A percentile compares a stretch with the other conserved stretches of the same genome.
Conservation (phyloP, 2,329 filamentous ascomycete genomes). For the Mycosphaerella sp. region DNA sequence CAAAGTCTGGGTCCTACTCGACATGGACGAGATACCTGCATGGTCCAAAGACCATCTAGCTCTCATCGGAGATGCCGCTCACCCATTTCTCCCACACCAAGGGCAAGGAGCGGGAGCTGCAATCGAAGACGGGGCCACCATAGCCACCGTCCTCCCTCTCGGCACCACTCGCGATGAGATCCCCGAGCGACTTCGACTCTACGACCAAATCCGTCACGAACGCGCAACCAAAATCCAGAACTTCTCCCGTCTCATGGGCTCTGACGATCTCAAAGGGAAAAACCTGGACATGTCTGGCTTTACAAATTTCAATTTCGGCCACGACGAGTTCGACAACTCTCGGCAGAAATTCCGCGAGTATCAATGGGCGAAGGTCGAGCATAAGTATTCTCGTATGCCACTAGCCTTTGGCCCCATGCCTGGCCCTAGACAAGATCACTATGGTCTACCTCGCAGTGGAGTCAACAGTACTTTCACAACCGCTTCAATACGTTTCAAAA, state of each 20-base stretch:
- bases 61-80: conserved; percentile 61
- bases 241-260: conserved; percentile 49
- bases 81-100: conserved; percentile 59
- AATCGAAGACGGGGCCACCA: conserved; percentile 59
- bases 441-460: conserved; percentile 13
- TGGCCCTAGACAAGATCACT: conserved; percentile 35
- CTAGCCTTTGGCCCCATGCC: conserved; percentile 39
- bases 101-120: conserved; percentile 58
- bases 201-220: conserved; percentile 53
- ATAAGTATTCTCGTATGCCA: conserved; percentile 41
- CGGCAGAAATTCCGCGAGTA: conserved; percentile 47
- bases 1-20: conserved; percentile 55
- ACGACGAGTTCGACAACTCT: conserved; percentile 53
- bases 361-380: conserved; percentile 42
- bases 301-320: conserved; percentile 30
- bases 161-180: conserved; percentile 45
- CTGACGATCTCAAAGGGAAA: conserved; percentile 20
- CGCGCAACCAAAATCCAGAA: conserved; percentile 55
- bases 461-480: conserved; percentile 33
- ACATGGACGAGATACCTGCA: conserved; percentile 54
- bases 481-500: conserved; percentile 38
- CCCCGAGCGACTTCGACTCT: conserved; percentile 50
- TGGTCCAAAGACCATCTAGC: conserved; percentile 53
- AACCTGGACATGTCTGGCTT: conserved; percentile 14
- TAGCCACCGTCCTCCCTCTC: conserved; percentile 51